Conservation (phyloP, 495 filamentous ascomycete species). For the Aspergillus nanangensis region DNA sequence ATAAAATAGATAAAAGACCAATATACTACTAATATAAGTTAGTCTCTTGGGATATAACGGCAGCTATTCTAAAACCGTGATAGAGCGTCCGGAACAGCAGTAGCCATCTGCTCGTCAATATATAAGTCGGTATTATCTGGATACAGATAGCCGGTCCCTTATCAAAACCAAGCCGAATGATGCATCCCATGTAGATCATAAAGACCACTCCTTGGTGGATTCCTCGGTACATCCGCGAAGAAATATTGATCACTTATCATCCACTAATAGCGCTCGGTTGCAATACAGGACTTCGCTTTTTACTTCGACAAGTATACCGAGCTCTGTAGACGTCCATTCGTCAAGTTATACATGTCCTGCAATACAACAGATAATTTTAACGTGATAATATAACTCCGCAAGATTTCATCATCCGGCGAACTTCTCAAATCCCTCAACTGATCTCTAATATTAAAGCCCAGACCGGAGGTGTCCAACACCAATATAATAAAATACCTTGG, state of each 20-base stretch:
- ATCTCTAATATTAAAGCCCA: constrained; percentile 5
- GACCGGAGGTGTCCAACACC: constrained; percentile 8
- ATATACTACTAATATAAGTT: constrained; percentile 21
- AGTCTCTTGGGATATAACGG: constrained; percentile 10
- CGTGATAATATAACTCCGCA: constrained; percentile 13
- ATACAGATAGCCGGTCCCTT: background rate
- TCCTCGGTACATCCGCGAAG: constrained; percentile 1
- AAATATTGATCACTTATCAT: background rate
- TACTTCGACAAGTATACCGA: constrained; percentile 12
- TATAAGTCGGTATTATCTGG: constrained; percentile 2
- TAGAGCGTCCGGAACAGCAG: constrained; percentile 7
- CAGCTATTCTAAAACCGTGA: constrained; percentile 8
- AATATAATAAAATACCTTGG: constrained; percentile 13
- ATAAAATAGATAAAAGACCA: constrained; percentile 28
- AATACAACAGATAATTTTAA: constrained; percentile 9
- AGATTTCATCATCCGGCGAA: constrained; percentile 5
- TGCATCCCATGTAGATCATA: background rate
- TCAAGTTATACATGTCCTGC: constrained; percentile 13
- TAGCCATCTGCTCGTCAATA: constrained; percentile 4
- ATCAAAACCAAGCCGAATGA: background rate
- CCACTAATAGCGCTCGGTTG: background rate
- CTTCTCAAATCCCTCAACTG: constrained; percentile 11
- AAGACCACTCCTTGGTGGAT: constrained; percentile 3
- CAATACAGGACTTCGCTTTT: constrained; percentile 3
- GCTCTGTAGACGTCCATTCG: constrained; percentile 8